Base-by-base conservation (phyloP, 345 rosid genomes). In the Lepidium sativum region DNA sequence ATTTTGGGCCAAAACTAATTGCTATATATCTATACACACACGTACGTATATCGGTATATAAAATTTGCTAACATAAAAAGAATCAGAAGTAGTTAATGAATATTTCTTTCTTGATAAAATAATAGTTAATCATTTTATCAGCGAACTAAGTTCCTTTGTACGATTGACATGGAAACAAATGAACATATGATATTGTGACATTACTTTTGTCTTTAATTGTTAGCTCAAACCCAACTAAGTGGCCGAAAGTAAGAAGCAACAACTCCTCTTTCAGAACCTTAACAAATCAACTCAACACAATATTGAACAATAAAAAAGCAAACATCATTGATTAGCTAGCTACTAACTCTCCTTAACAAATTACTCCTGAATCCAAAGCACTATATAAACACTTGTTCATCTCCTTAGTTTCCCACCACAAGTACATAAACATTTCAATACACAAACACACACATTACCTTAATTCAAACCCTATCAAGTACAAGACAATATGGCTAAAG, bases 221-320 rank as follows among this genome's bases (percentile, higher is more conserved):
- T 52, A 43, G 50, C 43, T 45, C 34, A 62, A 47, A 31, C 64
- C 42, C 64, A 63, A 29, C 1, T 11, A 47, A 45, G 69, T 63
- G 52, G 70, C 27, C 27, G 49, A 39, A 63, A 64, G 63, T 70
- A 70, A 52, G 54, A 64, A 64, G 13, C 47, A 64, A 65, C 76
- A 63, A 71, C 75, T 72, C 61, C 76, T 65, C 76, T 41, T 10
- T 54, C 18, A 13, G 5, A 21, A 65, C 49, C 17, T 47, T 50
- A 72, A 65, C 71, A 33, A 72, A 65, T 65, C 71, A 57, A 72
- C 66, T 65, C 65, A 57, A 33, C 60, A 50, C 49, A 57, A 21
- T 49, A 56, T 13, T 52, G 23, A 57, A 57, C 60, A 31, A 47
- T 14, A 20, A 6, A 29, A 7, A 69, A 29, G n/a, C 9, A 4